Base-by-base conservation (phyloP, 176 grass and related monocot species). In the Oryza nivara region DNA sequence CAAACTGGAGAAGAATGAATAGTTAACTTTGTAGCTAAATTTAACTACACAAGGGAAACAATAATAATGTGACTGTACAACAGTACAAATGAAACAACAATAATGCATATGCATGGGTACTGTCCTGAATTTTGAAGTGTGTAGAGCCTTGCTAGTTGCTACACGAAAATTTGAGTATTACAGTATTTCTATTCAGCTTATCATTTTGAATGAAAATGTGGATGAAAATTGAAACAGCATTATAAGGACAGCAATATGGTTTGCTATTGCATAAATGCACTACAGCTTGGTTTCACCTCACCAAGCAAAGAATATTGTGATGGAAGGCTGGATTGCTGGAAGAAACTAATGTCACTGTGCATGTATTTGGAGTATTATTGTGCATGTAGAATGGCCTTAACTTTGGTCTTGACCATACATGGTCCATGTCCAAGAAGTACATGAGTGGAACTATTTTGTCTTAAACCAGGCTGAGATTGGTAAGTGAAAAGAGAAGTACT, bases 1-100 rank as follows among this genome's bases (percentile, higher is more conserved):
- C 91, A 90, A 95, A 95, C 96, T 98, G 92, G 80, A 93, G 80
- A 91, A 91, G 84, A 89, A 87, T 92, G 87, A 84, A 86, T 78
- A 84, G 76, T 94, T 94, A 80, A 86, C 82, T 73, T 67, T 83
- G 68, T 61, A 32, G 38, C 14, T 77, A 81, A 67, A 78, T 20
- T 26, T 11, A 20, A 67, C 9, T 84, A 8, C 11, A 28, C 0
- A 5, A 13, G 0, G n/a, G 63, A 48, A 81, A 65, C 13, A 65
- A 13, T 41, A 63, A 23, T 44, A 81, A 64, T 35, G 52, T 56
- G 16, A 20, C 5, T 20, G 16, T 56, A 19, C 54, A 58, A 49
- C 47, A 49, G 47, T 49, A 26, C 0, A 4, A 35, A 0, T 15
- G 68, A 46, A 80, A 63, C 12, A 64, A 13, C 30, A 64, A 19